Evolutionary conservation across 495 filamentous ascomycete species (phyloP).

Genomic region (Penicillium goetzii): DNA sequence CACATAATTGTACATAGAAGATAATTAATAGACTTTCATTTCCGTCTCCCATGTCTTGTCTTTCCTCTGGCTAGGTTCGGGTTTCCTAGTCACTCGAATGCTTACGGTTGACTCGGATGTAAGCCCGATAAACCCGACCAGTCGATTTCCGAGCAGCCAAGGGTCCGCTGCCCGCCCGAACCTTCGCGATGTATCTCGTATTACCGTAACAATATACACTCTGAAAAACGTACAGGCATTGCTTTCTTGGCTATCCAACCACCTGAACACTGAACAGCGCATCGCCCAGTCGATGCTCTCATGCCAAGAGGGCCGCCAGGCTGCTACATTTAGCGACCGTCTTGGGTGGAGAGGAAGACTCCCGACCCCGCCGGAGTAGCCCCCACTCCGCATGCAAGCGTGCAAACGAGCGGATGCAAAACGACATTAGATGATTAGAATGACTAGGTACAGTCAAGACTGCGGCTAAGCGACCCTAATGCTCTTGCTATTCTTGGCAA

Average conservation of each 20-base stretch:
- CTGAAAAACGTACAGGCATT: background rate
- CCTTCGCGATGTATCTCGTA: background rate
- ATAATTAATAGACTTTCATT: background rate
- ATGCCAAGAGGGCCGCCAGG: conserved; percentile 6
- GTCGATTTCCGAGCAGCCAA: background rate
- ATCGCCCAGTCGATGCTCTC: background rate
- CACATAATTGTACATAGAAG: background rate
- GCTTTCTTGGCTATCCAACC: background rate
- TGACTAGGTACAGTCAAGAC: background rate
- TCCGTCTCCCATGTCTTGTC: background rate
- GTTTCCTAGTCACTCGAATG: too few species aligned
- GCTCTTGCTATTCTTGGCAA: background rate
- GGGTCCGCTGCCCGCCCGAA: background rate
- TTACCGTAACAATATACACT: background rate
- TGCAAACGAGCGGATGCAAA: background rate
- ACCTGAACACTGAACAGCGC: background rate
- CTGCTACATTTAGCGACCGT: background rate
- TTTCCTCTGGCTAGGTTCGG: background rate
- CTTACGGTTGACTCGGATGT: background rate
- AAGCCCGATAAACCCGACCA: conserved; percentile 2
- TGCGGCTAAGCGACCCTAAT: background rate
- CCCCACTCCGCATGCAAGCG: background rate
- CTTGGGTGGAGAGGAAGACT: background rate
- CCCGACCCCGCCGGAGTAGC: background rate
- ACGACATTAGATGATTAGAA: too few species aligned